phyloP scores from a whole-genome alignment of 1,139 yeast species.

The Blastobotrys aristatus region DNA sequence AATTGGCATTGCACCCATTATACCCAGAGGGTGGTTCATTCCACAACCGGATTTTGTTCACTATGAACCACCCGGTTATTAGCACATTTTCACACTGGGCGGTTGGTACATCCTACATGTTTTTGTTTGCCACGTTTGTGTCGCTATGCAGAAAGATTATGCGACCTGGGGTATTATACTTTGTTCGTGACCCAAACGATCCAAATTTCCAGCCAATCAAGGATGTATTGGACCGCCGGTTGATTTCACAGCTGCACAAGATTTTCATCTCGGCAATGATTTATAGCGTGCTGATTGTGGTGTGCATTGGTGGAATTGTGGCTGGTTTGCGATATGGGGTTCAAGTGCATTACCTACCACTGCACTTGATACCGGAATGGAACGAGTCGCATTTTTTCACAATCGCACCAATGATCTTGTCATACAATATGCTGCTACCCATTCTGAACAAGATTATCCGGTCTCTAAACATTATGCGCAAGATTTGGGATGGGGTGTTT shows the following conservation, averaged over 20 bases:
- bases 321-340: constrained; percentile 46
- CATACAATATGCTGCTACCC: constrained; percentile 18
- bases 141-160: constrained; percentile 77
- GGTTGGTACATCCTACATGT: constrained; percentile 82
- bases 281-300: constrained; percentile 64
- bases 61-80: constrained; percentile 24
- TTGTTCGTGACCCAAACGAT: constrained; percentile 91
- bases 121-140: constrained; percentile 76
- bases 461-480: constrained; percentile 22
- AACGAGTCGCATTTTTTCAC: constrained; percentile 6
- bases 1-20: constrained; percentile 49
- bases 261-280: constrained; percentile 71
- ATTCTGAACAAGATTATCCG: constrained; percentile 26
- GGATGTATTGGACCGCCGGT: constrained; percentile 77
- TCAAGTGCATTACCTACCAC: constrained; percentile 30
- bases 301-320: constrained; percentile 70
- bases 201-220: constrained; percentile 86
- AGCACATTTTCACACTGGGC: constrained; percentile 52
- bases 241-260: constrained; percentile 65
- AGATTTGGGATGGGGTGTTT: constrained; percentile 63
- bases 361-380: constrained; percentile 17
- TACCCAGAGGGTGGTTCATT: constrained; percentile 24
- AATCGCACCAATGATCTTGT: constrained; percentile 11
- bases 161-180: constrained; percentile 84
- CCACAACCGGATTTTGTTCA: constrained; percentile 4